Conservation (phyloP, 2,329 filamentous ascomycete genomes). For the Microdochium paspali region DNA sequence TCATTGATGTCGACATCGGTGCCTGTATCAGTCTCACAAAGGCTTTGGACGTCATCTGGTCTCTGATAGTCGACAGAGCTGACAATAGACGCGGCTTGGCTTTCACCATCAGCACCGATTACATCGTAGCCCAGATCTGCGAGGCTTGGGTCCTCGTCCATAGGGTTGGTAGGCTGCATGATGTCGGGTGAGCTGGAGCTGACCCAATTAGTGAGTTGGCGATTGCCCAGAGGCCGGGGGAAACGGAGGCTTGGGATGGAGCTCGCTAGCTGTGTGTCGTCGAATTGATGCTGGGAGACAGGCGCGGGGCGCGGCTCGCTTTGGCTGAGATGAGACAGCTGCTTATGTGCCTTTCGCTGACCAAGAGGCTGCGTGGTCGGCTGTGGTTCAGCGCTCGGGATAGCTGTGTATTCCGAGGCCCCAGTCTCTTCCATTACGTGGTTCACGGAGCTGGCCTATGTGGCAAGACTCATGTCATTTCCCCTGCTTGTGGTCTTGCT, state of each 20-base stretch:
- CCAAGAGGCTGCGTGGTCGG: conserved; percentile 5
- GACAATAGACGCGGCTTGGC: conserved; percentile 38
- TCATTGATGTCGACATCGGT: conserved; percentile 39
- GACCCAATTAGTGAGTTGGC: conserved; percentile 49
- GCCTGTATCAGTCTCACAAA: conserved; percentile 26
- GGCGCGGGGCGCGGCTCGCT: conserved; percentile 17
- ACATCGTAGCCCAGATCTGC: conserved; percentile 49
- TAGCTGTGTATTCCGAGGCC: conserved; percentile 4
- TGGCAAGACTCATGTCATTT: conserved; percentile 23
- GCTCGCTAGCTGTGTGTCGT: conserved; percentile 6
- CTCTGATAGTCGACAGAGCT: conserved; percentile 38
- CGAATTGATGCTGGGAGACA: conserved; percentile 7
- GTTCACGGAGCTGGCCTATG: conserved; percentile 20
- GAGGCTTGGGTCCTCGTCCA: conserved; percentile 39
- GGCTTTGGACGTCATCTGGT: conserved; percentile 42
- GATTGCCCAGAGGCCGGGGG: conserved; percentile 44
- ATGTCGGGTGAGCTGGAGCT: conserved; percentile 48
- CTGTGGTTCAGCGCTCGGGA: conserved; percentile 15
- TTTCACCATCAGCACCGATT: conserved; percentile 44
- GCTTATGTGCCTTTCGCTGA: not conserved
- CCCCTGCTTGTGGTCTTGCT: conserved; percentile 8
- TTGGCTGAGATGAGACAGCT: conserved; percentile 5
- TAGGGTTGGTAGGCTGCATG: conserved; percentile 34
- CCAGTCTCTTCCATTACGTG: conserved; percentile 42
- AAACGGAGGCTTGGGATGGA: conserved; percentile 44